Evolutionary conservation across 2,329 filamentous ascomycete genomes (phyloP).

Genomic region (Talaromyces albobiverticillius): DNA sequence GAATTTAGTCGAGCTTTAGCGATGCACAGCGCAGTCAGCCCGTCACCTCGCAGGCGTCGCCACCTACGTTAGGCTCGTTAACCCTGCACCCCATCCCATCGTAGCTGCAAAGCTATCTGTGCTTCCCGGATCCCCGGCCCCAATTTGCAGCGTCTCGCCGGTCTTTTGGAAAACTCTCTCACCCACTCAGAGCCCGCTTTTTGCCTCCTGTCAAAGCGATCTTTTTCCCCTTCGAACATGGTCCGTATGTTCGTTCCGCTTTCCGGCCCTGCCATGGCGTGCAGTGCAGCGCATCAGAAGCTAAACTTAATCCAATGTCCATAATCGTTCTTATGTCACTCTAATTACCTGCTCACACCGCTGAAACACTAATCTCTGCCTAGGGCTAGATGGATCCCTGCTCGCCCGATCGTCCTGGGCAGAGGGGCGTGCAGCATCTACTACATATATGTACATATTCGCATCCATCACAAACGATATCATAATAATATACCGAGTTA

Average conservation of each 20-base stretch:
- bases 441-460: constrained; percentile 7
- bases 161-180: neutral
- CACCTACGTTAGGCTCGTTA: neutral
- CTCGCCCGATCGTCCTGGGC: constrained; percentile 1
- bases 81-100: neutral
- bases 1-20: neutral
- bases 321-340: neutral
- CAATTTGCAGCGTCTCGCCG: neutral
- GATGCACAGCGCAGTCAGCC: no score
- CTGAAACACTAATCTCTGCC: constrained; percentile 8
- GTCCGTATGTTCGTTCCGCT: no score
- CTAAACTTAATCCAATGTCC: neutral
- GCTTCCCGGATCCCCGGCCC: constrained; percentile 14
- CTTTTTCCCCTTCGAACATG: constrained; percentile 4
- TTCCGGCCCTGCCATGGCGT: neutral
- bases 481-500: constrained; percentile 4
- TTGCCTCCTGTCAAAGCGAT: constrained; percentile 8
- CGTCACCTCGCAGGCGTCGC: neutral
- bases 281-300: neutral
- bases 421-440: neutral
- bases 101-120: constrained; percentile 7
- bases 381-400: constrained; percentile 1
- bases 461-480: neutral
- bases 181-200: no score
- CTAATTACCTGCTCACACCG: constrained; percentile 8